These are phyloP conservation scores for Penicillium freii DNA, from an alignment of 2,329 filamentous ascomycete species.

Conservation along the genomic window DNA sequence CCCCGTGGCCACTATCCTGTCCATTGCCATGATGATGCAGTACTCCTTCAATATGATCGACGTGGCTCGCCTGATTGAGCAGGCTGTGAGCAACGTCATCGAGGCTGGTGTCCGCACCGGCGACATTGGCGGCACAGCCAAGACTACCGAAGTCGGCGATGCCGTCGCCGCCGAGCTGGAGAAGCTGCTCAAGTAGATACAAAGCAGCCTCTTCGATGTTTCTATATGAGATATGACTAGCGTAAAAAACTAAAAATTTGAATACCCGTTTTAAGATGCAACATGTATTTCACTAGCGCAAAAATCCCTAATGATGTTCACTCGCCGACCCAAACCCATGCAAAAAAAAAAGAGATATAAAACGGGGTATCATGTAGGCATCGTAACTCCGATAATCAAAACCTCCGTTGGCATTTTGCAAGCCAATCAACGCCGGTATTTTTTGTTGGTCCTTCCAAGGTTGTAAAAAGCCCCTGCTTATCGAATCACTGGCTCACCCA, in stretches of 20 bases:
- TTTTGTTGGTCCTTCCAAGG: neutral
- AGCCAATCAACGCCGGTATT: conserved; percentile 5
- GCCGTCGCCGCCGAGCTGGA: conserved; percentile 73
- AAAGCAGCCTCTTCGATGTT: conserved; percentile 4
- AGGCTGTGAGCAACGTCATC: conserved; percentile 56
- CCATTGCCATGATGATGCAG: conserved; percentile 91
- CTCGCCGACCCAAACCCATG: neutral
- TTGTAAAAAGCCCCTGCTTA: conserved; percentile 15
- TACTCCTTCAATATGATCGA: conserved; percentile 81
- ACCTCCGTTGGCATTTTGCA: neutral
- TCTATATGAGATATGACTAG: conserved; percentile 27
- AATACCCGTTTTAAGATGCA: conserved; percentile 23
- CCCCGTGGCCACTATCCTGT: conserved; percentile 87
- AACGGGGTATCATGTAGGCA: conserved; percentile 25
- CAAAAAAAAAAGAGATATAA: neutral
- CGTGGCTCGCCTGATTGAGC: conserved; percentile 56
- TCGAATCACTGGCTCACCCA: conserved; percentile 50
- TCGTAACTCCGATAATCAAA: conserved; percentile 11
- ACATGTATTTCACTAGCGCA: neutral
- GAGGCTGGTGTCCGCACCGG: conserved; percentile 75
- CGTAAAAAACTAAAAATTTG: conserved; percentile 21
- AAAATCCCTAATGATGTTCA: conserved; percentile 3
- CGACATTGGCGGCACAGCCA: conserved; percentile 76
- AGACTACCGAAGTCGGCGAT: conserved; percentile 78
- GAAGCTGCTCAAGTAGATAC: conserved; percentile 58